Conservation (phyloP, 129 eudicot species). For the Ambrosia trifida region DNA sequence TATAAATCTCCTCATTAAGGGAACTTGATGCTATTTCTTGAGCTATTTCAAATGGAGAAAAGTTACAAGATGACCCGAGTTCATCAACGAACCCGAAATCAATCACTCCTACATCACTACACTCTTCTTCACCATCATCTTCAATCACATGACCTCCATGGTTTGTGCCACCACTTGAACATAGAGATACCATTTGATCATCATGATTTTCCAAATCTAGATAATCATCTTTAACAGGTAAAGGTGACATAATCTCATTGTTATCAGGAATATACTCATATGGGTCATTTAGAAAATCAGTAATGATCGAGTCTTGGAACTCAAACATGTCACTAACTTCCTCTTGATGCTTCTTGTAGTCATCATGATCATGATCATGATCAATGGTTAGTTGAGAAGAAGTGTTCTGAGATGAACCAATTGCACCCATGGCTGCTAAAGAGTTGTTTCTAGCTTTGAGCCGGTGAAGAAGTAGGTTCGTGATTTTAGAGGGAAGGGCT, state of each 20-base stretch:
- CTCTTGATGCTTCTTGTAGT: constrained; percentile 22
- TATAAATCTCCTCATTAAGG: constrained; percentile 31
- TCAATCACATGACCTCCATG: constrained; percentile 42
- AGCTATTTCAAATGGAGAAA: constrained; percentile 63
- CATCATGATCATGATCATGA: constrained; percentile 29
- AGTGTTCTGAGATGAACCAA: constrained; percentile 31
- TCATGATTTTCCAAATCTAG: constrained; percentile 17
- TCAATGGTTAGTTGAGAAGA: constrained; percentile 24
- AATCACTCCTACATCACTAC: constrained; percentile 31
- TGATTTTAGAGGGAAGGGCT: constrained; percentile 75
- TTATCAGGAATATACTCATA: constrained; percentile 48
- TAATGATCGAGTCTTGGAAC: constrained; percentile 51
- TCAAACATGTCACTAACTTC: constrained; percentile 39
- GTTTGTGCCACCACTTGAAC: constrained; percentile 37
- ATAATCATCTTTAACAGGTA: constrained; percentile 36
- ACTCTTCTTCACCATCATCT: constrained; percentile 44
- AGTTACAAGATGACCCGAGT: constrained; percentile 43
- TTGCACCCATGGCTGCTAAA: constrained; percentile 40
- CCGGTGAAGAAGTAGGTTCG: constrained; percentile 67
- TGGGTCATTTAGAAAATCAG: constrained; percentile 63
- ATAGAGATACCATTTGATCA: constrained; percentile 24
- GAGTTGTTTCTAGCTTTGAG: constrained; percentile 67
- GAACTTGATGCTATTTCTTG: constrained; percentile 51
- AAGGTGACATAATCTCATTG: constrained; percentile 20
- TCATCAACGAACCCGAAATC: constrained; percentile 75